Evolutionary conservation across 1,284 basidiomycete species (phyloP), one percentile per base, ranked within the genome.

Genomic region (Ustilago vetiveriae): DNA sequence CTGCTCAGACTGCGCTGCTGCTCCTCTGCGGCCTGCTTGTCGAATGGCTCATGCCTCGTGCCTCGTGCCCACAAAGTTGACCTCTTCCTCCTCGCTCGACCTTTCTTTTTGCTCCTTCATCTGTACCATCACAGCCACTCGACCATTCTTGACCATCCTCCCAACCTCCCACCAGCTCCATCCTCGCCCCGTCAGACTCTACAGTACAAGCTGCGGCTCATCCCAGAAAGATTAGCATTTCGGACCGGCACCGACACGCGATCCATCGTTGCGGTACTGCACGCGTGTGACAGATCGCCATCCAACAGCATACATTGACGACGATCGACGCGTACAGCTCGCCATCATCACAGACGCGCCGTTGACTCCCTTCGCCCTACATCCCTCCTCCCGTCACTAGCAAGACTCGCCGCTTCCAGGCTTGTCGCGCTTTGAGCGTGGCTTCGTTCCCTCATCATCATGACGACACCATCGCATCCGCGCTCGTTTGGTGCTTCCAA

Each of bases 381-480:
- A 19, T 11, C 23, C 29, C 19, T 19, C 26, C 17, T 42, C 33
- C 38, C 45, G 13, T 30, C 54, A 19, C 11, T 32, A 49, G 41
- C 49, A 51, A 41, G 35, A 43, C 40, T 43, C 35, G 54, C 27
- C 29, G 26, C 17, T 3, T 30, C 32, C 22, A 42, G 30, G 41
- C 46, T 50, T 32, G 45, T 53, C 45, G 49, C 52, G 48, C 57
- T 50, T 50, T 14, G 30, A 52, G 37, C 44, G 44, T 52, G 43
- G 48, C 36, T 23, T 26, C n/a, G n/a, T n/a, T n/a, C n/a, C n/a
- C n/a, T n/a, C n/a, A 24, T 27, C 59, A 43, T 17, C 30, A 70
- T 70, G 66, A 64, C 66, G 45, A 70, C 67, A 22, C 67, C 67
- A n/a, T 71, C 67, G 17, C 59, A 60, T 27, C 49, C 56, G 49